phyloP scores from a whole-genome alignment of 2,329 filamentous ascomycete genomes.

The Aschersonia sp. region DNA sequence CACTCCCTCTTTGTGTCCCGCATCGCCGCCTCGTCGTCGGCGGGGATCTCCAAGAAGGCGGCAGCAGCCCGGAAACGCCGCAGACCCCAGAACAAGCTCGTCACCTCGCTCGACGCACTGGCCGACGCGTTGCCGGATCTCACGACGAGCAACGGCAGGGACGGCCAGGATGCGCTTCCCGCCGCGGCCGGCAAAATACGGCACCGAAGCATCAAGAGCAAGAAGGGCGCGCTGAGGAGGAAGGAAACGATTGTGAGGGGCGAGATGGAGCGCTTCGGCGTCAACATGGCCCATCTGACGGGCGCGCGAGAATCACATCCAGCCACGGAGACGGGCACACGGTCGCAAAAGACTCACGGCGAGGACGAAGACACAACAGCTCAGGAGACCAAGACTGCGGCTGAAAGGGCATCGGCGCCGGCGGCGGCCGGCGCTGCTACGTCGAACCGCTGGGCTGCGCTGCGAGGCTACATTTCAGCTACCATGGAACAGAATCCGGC shows the following conservation, averaged over 20 bases:
- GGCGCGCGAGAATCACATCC: slow-evolving; percentile 5
- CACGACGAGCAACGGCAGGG: slow-evolving; percentile 22
- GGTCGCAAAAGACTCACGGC: too few relatives aligned
- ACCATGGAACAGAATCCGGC: slow-evolving; percentile 83
- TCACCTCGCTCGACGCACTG: slow-evolving; percentile 54
- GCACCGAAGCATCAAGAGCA: slow-evolving; percentile 59
- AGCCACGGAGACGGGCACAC: too few relatives aligned
- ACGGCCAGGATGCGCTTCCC: slow-evolving; percentile 23
- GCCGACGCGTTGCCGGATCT: slow-evolving; percentile 66
- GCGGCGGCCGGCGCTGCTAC: slow-evolving; percentile 14
- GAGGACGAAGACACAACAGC: too few relatives aligned
- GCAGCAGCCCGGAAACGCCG: slow-evolving; percentile 10
- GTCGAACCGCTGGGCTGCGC: slow-evolving; percentile 58
- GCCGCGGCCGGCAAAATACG: slow-evolving; percentile 42
- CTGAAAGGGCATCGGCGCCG: too few relatives aligned
- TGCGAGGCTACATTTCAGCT: slow-evolving; percentile 69
- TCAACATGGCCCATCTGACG: slow-evolving; percentile 65
- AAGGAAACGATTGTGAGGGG: slow-evolving; percentile 66
- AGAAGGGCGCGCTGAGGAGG: slow-evolving; percentile 67
- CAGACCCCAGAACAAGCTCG: slow-evolving; percentile 64
- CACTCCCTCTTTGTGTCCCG: slow-evolving; percentile 66
- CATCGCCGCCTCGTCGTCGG: slow-evolving; percentile 45
- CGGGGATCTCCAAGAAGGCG: slow-evolving; percentile 2
- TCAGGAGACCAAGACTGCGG: too few relatives aligned
- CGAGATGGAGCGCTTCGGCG: slow-evolving; percentile 74